Conservation (phyloP, 768 basidiomycete species). For the Omphalotus guepiniiformis region DNA sequence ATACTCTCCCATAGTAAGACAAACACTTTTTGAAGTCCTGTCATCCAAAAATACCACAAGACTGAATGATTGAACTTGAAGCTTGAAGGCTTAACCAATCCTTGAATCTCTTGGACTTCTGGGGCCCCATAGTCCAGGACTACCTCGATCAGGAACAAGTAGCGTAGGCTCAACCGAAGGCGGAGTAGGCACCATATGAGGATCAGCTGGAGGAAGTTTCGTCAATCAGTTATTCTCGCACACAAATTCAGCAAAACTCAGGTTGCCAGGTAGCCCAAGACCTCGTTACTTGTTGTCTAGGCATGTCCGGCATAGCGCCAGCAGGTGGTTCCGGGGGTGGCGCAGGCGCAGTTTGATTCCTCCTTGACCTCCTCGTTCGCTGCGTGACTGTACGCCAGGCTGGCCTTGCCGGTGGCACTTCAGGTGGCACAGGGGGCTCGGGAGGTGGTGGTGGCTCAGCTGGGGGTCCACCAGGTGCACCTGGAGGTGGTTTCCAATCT, state of each 20-base stretch:
- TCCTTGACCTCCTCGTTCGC: constrained; percentile 39
- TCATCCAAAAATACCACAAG: no score
- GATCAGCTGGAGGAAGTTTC: constrained; percentile 47
- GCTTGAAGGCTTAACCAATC: no score
- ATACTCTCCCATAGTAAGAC: no score
- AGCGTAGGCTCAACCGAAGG: constrained; percentile 55
- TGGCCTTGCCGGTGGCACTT: constrained; percentile 42
- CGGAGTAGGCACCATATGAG: constrained; percentile 52
- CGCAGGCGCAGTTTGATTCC: constrained; percentile 33
- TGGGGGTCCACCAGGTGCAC: constrained; percentile 39
- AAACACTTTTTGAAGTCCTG: no score
- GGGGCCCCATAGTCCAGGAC: constrained; percentile 76
- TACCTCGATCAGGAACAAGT: constrained; percentile 52
- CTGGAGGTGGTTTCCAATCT: constrained; percentile 61
- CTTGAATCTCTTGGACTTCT: constrained; percentile 49
- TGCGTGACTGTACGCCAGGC: constrained; percentile 58
- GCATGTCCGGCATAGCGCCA: constrained; percentile 26
- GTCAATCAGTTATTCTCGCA: not conserved
- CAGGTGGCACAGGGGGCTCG: constrained; percentile 33
- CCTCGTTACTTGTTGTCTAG: constrained; percentile 34
- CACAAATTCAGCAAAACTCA: constrained; percentile 28
- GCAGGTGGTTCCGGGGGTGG: constrained; percentile 27
- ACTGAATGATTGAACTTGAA: no score
- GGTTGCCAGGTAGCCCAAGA: constrained; percentile 70
- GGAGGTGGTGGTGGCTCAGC: constrained; percentile 38